Base-by-base conservation (phyloP, 1,284 basidiomycete genomes). In the Cerrena zonata region DNA sequence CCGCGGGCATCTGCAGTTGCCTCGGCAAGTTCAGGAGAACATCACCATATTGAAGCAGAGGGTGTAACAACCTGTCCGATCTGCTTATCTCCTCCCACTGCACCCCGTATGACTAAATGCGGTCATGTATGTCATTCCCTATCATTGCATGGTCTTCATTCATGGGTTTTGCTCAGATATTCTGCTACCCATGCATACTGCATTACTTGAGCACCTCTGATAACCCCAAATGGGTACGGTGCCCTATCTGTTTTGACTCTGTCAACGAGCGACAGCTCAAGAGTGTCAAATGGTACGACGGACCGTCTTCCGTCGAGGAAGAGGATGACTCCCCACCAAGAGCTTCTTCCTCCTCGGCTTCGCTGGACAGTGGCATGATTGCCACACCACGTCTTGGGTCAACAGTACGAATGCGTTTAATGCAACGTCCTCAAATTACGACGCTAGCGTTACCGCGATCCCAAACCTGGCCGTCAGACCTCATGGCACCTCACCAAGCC, bases 161-260 rank as follows among this genome's bases (percentile, higher is more conserved):
- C 13, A 24, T 15, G 25, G 36, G 38, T 53, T 36, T 47, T 46
- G 44, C 52, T 57, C 59, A 91, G 89, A 82, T 91, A 43, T 94
- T 84, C 67, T 94, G 92, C 68, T 93, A 86, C 65, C 87, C 91
- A 7, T 96, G 93, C 69, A 89, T 94, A 48, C 72, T 97, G 40
- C 95, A 96, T 68, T 96, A 94, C 65, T 79, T 98, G 61, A 86
- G 80, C 63, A 82, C 84, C 19, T 90, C 90, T 5, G 84, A 92
- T 48, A 86, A 84, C 51, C 69, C 71, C 55, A 91, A 92, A 68
- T 92, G 88, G 80, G 84, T 86, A 25, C 83, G 86, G 52, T 99
- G 96, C 67, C 96, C 95, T 1, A 94, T 99, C 50, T 99, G 95
- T 67, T 90, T 90, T 64, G 96, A 99, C 70, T 89, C 92, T 7